Conservation (phyloP, 1,284 basidiomycete species). For the Papiliotrema fonsecae region DNA sequence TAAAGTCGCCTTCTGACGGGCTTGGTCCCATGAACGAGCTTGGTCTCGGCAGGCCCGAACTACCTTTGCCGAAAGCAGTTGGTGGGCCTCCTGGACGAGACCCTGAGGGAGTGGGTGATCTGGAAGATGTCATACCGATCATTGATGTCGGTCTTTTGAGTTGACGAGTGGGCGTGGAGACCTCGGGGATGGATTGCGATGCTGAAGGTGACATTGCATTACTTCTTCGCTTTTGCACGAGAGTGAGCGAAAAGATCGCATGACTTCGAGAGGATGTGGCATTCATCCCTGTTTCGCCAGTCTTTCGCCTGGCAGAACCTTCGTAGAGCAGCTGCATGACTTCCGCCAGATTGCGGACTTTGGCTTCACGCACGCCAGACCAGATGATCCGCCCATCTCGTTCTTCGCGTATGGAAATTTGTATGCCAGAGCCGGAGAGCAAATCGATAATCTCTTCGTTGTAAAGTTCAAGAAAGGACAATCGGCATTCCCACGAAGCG, state of each 20-base stretch:
- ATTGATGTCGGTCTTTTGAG: slow-evolving; percentile 29
- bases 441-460: slow-evolving; percentile 95
- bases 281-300: slow-evolving; percentile 98
- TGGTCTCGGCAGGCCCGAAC: slow-evolving; percentile 57
- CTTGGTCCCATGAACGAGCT: slow-evolving; percentile 56
- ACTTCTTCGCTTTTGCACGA: slow-evolving; percentile 64
- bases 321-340: slow-evolving; percentile 89
- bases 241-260: slow-evolving; percentile 94
- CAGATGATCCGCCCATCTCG: slow-evolving; percentile 95
- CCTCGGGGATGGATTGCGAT: slow-evolving; percentile 5
- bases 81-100: slow-evolving; percentile 11
- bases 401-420: slow-evolving; percentile 94
- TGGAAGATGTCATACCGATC: slow-evolving; percentile 16
- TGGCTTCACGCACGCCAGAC: slow-evolving; percentile 88
- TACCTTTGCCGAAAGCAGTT: slow-evolving; percentile 13
- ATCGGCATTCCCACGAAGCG: slow-evolving; percentile 55
- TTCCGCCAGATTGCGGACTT: slow-evolving; percentile 73
- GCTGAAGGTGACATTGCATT: neutral
- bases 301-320: slow-evolving; percentile 83
- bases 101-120: slow-evolving; percentile 22
- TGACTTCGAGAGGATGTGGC: slow-evolving; percentile 95
- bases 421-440: slow-evolving; percentile 64
- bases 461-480: slow-evolving; percentile 93
- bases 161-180: slow-evolving; percentile 22
- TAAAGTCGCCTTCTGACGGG: slow-evolving; percentile 66